Evolutionary conservation across 805 yeast species (phyloP), one percentile per base, ranked within the genome.

Genomic region (Lachancea dasiensis): DNA sequence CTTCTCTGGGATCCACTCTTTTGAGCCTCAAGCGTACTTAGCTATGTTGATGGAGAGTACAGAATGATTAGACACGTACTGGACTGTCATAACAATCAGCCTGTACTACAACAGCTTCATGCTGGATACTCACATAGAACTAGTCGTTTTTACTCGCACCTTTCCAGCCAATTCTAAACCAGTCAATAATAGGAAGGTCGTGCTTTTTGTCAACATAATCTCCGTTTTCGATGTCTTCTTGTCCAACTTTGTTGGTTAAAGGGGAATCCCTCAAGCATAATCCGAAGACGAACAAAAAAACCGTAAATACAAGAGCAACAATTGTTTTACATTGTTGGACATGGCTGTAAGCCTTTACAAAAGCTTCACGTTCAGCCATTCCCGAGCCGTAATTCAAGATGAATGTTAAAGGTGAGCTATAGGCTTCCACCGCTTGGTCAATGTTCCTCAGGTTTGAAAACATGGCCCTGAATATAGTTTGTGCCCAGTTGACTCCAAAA

Each of bases 401-500:
- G 46, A 75, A 79, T 0, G 67, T 57, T 46, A 69, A 68, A 23
- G 87, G 87, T 13, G 68, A 58, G 2, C 64, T 66, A 49, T 77
- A 79, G 10, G 77, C 80, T 2, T 38, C 43, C 0, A 59, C 46
- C 6, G 76, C 75, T n/a, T 70, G 44, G 0, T 67, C 56, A 1
- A 58, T 48, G 39, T 71, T 64, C 6, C 54, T 51, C 48, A 65
- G 44, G 39, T 61, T 47, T 32, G 63, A 57, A 22, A 50, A 39
- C 34, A 77, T 57, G 48, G 68, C 52, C 16, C 53, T 50, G 52
- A 74, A 81, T 49, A 81, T 62, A 13, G 67, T 52, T 45, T 78
- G 77, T 9, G 85, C 74, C 86, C 86, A 81, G 28, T 81, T 68
- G 21, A 86, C 85, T 48, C 86, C 87, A 11, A 83, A 70, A 13